phyloP scores from a whole-genome alignment of 2,329 filamentous ascomycete genomes.

The Fusarium veterinarium region DNA sequence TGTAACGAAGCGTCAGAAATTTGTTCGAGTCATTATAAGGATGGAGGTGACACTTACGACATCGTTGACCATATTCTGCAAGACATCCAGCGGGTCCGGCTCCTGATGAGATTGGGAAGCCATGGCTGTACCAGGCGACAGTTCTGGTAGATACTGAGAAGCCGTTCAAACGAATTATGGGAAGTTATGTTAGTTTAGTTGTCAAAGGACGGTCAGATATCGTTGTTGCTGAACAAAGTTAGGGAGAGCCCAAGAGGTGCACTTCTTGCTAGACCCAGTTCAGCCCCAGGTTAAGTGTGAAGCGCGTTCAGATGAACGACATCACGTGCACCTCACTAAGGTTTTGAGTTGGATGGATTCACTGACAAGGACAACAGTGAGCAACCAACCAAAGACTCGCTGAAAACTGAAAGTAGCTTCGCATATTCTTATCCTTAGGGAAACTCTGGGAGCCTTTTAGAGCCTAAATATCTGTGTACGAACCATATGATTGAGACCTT shows the following conservation, averaged over 20 bases:
- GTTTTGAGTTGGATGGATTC: conserved; percentile 1
- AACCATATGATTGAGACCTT: not conserved
- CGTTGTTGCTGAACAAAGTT: conserved; percentile 24
- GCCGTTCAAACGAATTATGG: not conserved
- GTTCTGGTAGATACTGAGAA: not conserved
- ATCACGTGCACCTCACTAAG: conserved; percentile 36
- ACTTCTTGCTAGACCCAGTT: conserved; percentile 10
- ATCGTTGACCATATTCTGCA: conserved; percentile 66
- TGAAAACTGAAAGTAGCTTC: not conserved
- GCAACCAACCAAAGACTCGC: not conserved
- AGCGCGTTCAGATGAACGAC: not conserved
- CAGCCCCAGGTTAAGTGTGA: conserved; percentile 6
- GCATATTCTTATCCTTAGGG: not conserved
- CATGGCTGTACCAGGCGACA: conserved; percentile 37
- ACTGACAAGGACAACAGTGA: conserved; percentile 2
- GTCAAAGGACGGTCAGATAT: conserved; percentile 15
- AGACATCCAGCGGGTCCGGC: conserved; percentile 55
- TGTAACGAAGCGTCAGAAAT: conserved; percentile 44
- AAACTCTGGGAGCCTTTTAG: not conserved
- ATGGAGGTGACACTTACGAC: conserved; percentile 56
- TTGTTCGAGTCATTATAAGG: not conserved
- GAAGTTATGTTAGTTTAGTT: not conserved
- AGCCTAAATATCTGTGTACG: not conserved
- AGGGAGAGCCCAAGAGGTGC: not conserved
- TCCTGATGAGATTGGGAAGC: conserved; percentile 49